Conservation (phyloP, 73 alveolate species). For the Symbiodinium natans region DNA sequence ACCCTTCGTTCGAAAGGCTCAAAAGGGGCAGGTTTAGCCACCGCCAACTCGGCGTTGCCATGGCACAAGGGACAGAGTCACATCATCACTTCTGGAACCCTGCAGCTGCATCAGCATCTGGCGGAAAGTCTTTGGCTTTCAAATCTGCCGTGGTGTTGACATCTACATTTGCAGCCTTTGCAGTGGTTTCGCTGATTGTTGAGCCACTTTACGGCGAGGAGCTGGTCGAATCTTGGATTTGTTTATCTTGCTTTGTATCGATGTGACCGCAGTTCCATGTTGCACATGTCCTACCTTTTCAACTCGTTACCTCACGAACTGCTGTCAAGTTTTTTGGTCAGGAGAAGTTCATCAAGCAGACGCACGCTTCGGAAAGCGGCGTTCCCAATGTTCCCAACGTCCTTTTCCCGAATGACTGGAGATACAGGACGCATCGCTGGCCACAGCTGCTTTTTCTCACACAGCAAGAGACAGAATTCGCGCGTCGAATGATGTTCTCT, state of each 20-base stretch:
- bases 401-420: conserved; percentile 80
- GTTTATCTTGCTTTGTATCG: neutral
- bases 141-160: conserved; percentile 56
- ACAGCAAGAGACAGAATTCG: conserved; percentile 75
- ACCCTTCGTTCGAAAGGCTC: too few species aligned
- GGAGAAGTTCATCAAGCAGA: conserved; percentile 36
- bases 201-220: conserved; percentile 54
- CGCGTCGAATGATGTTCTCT: conserved; percentile 65
- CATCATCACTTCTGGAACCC: conserved; percentile 64
- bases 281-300: neutral
- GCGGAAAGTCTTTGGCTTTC: conserved; percentile 80
- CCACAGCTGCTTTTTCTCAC: conserved; percentile 68
- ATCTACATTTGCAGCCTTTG: neutral
- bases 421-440: conserved; percentile 53
- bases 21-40: neutral
- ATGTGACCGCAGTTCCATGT: neutral
- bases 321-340: neutral
- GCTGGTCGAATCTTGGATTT: conserved; percentile 18
- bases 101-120: conserved; percentile 63
- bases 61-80: conserved; percentile 17
- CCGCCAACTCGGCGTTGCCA: too few species aligned
- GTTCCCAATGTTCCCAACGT: conserved; percentile 76
- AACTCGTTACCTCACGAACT: neutral
- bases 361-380: neutral
- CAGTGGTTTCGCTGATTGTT: conserved; percentile 17